Conservation (phyloP, 1,139 yeast genomes). For the Scheffersomyces parashehatae region DNA sequence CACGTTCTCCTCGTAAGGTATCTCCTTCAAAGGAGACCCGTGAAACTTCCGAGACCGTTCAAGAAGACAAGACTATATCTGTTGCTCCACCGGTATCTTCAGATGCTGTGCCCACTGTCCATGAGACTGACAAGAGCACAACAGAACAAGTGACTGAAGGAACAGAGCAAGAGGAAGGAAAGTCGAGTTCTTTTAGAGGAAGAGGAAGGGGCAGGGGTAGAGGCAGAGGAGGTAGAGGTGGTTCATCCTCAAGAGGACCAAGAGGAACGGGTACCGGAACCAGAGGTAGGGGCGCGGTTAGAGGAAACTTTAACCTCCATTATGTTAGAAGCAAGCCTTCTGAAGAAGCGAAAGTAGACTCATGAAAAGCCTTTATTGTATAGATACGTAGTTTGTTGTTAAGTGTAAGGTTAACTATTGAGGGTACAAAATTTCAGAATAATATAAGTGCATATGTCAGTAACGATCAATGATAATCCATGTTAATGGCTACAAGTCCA, state of each 20-base stretch:
- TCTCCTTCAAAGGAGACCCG: too few species aligned
- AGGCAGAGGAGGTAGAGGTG: conserved; percentile 17
- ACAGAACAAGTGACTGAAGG: not conserved
- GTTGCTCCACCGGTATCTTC: not conserved
- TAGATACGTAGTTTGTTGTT: conserved; percentile 10
- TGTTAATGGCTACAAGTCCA: too few species aligned
- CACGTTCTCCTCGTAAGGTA: too few species aligned
- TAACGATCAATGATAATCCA: too few species aligned
- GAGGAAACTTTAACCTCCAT: conserved; percentile 23
- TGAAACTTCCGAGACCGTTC: too few species aligned
- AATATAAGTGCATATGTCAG: not conserved
- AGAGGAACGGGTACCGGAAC: conserved; percentile 1
- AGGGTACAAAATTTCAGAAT: not conserved
- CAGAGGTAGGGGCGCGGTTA: conserved; percentile 2
- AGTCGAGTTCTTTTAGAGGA: conserved; percentile 10
- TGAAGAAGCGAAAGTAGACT: conserved; percentile 4
- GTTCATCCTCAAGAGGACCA: conserved; percentile 7
- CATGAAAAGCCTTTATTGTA: conserved; percentile 3
- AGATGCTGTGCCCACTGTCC: not conserved
- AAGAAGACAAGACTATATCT: not conserved
- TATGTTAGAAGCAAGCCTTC: conserved; percentile 26
- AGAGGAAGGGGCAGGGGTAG: conserved; percentile 11
- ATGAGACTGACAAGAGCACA: conserved; percentile 1
- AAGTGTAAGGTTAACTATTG: conserved; percentile 1
- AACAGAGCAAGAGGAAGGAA: conserved; percentile 9